Evolutionary conservation across 805 yeast genomes (phyloP).

Genomic region (Dipodascus geniculatus): DNA sequence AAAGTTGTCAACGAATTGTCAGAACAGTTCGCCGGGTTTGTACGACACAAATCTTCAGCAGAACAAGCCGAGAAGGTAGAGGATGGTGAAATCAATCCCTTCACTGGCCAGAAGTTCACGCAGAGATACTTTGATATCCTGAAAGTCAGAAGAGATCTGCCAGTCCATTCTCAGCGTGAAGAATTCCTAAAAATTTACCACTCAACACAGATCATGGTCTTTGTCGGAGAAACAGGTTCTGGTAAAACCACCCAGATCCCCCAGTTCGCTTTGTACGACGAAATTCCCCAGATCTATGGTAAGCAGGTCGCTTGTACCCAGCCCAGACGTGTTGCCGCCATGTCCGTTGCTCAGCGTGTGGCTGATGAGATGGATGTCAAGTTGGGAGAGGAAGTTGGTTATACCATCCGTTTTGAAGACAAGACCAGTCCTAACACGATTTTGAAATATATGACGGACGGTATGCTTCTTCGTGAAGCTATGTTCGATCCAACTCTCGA

Average conservation of each 20-base stretch:
- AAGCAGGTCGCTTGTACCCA: conserved; percentile 88
- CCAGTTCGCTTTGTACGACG: conserved; percentile 87
- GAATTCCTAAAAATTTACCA: conserved; percentile 82
- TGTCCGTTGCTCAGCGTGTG: conserved; percentile 96
- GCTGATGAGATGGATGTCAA: conserved; percentile 95
- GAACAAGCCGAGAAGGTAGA: conserved; percentile 26
- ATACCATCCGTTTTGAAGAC: conserved; percentile 88
- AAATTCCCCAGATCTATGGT: conserved; percentile 76
- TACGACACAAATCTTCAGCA: conserved; percentile 24
- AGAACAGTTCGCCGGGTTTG: conserved; percentile 7
- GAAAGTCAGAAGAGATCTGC: conserved; percentile 69
- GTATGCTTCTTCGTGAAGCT: conserved; percentile 94
- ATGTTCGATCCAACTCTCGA: conserved; percentile 85
- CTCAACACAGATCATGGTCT: conserved; percentile 84
- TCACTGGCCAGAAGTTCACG: conserved; percentile 56
- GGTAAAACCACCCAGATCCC: conserved; percentile 99
- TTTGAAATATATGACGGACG: conserved; percentile 95
- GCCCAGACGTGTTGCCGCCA: conserved; percentile 97
- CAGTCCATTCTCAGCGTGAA: conserved; percentile 87
- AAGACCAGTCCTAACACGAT: conserved; percentile 71
- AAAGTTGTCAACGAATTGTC: conserved; percentile 2
- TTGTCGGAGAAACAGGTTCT: conserved; percentile 98
- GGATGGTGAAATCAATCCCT: conserved; percentile 54
- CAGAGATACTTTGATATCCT: conserved; percentile 68
- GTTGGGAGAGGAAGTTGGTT: conserved; percentile 92